These are phyloP conservation scores for Aspergillus transmontanensis DNA, from an alignment of 2,329 filamentous ascomycete genomes.

Conservation along the genomic window DNA sequence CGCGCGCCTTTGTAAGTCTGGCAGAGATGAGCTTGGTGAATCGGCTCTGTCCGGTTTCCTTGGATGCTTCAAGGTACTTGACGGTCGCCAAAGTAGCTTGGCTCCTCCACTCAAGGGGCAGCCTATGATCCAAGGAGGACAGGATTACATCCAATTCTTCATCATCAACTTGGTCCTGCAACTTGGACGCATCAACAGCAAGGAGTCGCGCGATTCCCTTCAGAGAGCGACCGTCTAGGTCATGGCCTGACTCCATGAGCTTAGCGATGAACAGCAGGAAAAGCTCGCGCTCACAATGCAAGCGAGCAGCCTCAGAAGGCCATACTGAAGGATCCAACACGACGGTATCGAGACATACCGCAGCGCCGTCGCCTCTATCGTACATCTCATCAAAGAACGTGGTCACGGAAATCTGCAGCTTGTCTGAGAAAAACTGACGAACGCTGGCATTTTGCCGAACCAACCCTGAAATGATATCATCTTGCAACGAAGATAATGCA, in stretches of 20 bases:
- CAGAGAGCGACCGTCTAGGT: constrained; percentile 64
- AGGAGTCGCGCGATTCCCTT: constrained; percentile 63
- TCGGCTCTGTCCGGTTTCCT: constrained; percentile 68
- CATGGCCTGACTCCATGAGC: constrained; percentile 86
- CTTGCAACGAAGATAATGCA: constrained; percentile 43
- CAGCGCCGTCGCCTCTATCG: constrained; percentile 49
- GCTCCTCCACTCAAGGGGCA: constrained; percentile 71
- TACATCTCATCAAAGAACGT: constrained; percentile 53
- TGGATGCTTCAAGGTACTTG: constrained; percentile 78
- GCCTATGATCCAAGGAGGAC: constrained; percentile 81
- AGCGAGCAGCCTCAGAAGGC: constrained; percentile 45
- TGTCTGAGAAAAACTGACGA: constrained; percentile 45
- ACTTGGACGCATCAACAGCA: constrained; percentile 54
- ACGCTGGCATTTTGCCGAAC: constrained; percentile 47
- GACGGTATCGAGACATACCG: constrained; percentile 50
- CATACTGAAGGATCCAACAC: constrained; percentile 50
- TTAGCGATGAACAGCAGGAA: constrained; percentile 75
- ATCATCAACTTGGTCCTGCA: constrained; percentile 59
- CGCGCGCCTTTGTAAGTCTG: constrained; percentile 71
- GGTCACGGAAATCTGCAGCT: constrained; percentile 48
- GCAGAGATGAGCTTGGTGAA: constrained; percentile 75
- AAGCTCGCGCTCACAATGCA: constrained; percentile 50
- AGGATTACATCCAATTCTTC: constrained; percentile 82
- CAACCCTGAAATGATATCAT: constrained; percentile 51
- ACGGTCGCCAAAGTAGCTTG: constrained; percentile 82